Conservation (phyloP, 805 yeast species). For the Metschnikowia drakensbergensis region DNA sequence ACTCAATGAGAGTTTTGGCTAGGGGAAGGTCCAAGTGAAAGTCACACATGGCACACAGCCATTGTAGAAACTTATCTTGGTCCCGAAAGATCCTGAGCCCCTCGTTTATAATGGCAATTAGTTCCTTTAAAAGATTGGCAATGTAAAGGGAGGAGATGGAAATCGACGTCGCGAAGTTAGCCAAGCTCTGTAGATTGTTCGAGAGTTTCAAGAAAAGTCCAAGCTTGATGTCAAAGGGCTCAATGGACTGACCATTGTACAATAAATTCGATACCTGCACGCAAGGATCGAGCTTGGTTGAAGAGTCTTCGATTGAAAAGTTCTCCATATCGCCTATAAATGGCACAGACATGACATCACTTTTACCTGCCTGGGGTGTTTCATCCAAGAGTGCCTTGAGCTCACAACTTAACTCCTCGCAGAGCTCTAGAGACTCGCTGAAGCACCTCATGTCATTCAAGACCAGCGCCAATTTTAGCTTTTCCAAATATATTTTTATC, state of each 20-base stretch:
- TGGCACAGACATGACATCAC: slow-evolving; percentile 1
- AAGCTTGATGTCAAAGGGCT: slow-evolving; percentile 9
- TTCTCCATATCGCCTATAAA: slow-evolving; percentile 3
- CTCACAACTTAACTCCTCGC: slow-evolving; percentile 41
- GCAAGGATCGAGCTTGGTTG: slow-evolving; percentile 6
- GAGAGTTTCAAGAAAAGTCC: slow-evolving; percentile 36
- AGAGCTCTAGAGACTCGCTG: slow-evolving; percentile 57
- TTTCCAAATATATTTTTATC: slow-evolving; percentile 32
- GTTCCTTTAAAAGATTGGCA: slow-evolving; percentile 35
- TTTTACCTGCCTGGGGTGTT: background rate
- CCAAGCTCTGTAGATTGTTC: slow-evolving; percentile 32
- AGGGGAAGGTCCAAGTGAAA: slow-evolving; percentile 32
- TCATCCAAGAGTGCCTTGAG: slow-evolving; percentile 11
- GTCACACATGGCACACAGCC: slow-evolving; percentile 38
- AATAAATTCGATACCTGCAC: slow-evolving; percentile 7
- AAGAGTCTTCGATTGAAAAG: slow-evolving; percentile 10
- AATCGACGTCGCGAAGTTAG: slow-evolving; percentile 32
- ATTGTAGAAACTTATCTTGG: slow-evolving; percentile 29
- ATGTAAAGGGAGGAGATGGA: slow-evolving; percentile 42
- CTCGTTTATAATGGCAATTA: slow-evolving; percentile 41
- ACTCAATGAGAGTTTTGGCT: slow-evolving; percentile 25
- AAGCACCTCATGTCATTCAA: slow-evolving; percentile 52
- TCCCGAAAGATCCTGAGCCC: slow-evolving; percentile 22
- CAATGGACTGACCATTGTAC: slow-evolving; percentile 8
- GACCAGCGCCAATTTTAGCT: slow-evolving; percentile 50